Percentiles rank a stretch among this genome's conserved stretches.
These are phyloP conservation scores for Aspergillus taichungensis DNA, from an alignment of 495 filamentous ascomycete genomes.

Conservation along the genomic window DNA sequence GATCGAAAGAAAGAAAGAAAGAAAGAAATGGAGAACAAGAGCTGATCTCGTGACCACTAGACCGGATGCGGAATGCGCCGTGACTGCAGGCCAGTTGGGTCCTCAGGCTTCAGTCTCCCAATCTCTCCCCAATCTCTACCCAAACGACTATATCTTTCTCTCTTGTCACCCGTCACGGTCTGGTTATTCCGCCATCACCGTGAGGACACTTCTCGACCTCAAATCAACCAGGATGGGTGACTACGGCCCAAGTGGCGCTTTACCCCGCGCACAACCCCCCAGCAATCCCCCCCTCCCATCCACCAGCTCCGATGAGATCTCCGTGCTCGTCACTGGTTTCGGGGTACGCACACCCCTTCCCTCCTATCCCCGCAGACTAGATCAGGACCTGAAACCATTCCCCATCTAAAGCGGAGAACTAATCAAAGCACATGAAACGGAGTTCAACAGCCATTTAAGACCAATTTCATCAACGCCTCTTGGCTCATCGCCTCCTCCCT, in stretches of 20 bases:
- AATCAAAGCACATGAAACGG: no score
- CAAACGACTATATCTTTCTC: neutral
- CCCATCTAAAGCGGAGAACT: no score
- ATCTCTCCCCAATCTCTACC: neutral
- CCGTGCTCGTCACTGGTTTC: constrained; percentile 65
- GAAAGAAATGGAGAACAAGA: no score
- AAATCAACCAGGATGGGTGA: constrained; percentile 28
- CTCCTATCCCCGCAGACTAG: constrained; percentile 1
- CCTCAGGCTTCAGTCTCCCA: no score
- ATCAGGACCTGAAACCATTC: no score
- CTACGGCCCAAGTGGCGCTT: constrained; percentile 19
- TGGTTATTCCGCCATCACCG: neutral
- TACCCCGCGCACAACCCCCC: constrained; percentile 8
- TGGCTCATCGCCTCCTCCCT: constrained; percentile 56
- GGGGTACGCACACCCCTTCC: constrained; percentile 36
- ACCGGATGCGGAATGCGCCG: no score
- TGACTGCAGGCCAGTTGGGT: no score
- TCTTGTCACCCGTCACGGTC: neutral
- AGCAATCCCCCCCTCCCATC: constrained; percentile 10
- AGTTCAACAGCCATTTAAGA: constrained; percentile 52
- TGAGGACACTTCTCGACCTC: neutral
- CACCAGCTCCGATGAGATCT: constrained; percentile 39
- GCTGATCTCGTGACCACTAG: no score
- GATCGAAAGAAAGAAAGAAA: no score
- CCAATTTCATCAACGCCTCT: constrained; percentile 60